Conservation (phyloP, 78 protist species). For the Dictyostelium firmibasis region DNA sequence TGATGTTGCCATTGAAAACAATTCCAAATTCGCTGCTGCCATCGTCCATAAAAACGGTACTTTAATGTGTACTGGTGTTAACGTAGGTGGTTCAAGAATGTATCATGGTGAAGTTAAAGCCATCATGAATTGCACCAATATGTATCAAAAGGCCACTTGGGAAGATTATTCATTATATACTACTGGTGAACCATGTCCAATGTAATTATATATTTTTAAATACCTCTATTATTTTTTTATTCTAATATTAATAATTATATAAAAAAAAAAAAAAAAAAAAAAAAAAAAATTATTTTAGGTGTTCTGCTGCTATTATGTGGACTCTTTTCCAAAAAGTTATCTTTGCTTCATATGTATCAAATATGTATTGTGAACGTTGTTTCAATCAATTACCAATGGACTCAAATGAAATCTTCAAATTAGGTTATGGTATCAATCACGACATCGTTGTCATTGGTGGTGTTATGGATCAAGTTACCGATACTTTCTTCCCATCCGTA, state of each 20-base stretch:
- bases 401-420: conserved; percentile 14
- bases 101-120: conserved; percentile 54
- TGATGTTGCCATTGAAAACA: background rate
- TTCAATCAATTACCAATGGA: conserved; percentile 53
- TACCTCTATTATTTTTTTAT: background rate
- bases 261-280: no score
- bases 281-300: no score
- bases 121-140: conserved; percentile 29
- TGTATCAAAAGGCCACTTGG: conserved; percentile 3
- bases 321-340: background rate
- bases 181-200: no score
- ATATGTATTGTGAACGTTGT: conserved; percentile 58
- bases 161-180: conserved; percentile 24
- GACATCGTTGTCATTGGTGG: conserved; percentile 18
- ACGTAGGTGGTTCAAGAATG: conserved; percentile 7
- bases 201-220: no score
- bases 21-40: conserved; percentile 13
- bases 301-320: background rate
- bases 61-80: conserved; percentile 9
- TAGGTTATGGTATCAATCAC: conserved; percentile 21
- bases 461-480: background rate
- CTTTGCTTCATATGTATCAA: conserved; percentile 27
- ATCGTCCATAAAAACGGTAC: conserved; percentile 13
- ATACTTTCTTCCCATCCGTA: background rate
- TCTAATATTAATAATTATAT: background rate